A percentile compares a stretch with the other conserved stretches of the same genome.
Evolutionary conservation across 108 stramenopile species (phyloP).

Genomic region (Skeletonema marinoi): DNA sequence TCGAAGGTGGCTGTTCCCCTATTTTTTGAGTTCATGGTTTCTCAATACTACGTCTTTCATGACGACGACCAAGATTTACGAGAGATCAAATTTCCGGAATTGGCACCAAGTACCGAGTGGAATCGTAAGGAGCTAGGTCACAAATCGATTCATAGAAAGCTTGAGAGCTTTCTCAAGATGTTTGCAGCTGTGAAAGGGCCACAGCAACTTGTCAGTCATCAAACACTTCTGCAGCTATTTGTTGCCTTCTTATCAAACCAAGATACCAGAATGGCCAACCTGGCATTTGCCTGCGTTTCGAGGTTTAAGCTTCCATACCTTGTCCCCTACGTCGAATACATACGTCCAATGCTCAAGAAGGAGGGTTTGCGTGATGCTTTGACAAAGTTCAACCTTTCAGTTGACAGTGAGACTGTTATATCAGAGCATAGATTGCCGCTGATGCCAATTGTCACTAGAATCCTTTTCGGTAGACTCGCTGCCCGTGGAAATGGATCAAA

Average conservation of each 20-base stretch:
- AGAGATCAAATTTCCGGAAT: constrained; percentile 57
- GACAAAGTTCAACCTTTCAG: constrained; percentile 61
- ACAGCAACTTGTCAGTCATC: constrained; percentile 74
- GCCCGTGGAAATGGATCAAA: constrained; percentile 54
- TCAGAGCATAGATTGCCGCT: constrained; percentile 60
- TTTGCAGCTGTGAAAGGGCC: constrained; percentile 80
- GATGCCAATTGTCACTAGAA: constrained; percentile 64
- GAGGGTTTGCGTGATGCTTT: constrained; percentile 71
- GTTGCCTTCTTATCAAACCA: constrained; percentile 64
- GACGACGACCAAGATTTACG: constrained; percentile 69
- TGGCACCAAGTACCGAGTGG: constrained; percentile 27
- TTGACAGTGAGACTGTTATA: constrained; percentile 48
- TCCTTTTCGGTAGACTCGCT: constrained; percentile 80
- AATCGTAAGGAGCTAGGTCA: constrained; percentile 38
- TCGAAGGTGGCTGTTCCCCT: constrained; percentile 78
- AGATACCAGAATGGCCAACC: constrained; percentile 58
- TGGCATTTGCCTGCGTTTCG: constrained; percentile 63
- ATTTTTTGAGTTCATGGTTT: constrained; percentile 75
- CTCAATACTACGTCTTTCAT: constrained; percentile 75
- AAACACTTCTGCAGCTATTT: constrained; percentile 60
- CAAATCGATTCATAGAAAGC: constrained; percentile 53
- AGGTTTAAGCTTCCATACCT: constrained; percentile 70
- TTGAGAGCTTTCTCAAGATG: constrained; percentile 69
- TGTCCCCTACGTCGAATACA: constrained; percentile 55
- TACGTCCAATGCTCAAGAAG: constrained; percentile 61